Base-by-base conservation (phyloP, 2,329 filamentous ascomycete genomes). In the Aschersonia sp. region DNA sequence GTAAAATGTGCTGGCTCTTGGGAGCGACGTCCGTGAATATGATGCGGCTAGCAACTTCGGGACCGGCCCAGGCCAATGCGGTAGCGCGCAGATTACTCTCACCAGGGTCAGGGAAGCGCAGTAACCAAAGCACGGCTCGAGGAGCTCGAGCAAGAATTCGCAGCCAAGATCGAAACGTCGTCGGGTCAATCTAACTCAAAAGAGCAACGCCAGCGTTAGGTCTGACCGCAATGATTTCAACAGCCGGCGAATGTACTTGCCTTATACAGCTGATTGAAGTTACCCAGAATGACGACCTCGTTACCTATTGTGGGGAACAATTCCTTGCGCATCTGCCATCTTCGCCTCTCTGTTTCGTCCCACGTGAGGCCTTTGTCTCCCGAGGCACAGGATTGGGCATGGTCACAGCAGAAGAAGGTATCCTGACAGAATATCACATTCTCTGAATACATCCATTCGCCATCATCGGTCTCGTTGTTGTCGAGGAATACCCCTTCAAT, bases 261-360 rank as follows among this genome's bases (percentile, higher is more conserved):
- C 80, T 98, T 98, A 69, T 98, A 98, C 32, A 98, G 72, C 63
- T 98, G 92, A 60, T 98, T 98, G 67, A 98, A 98, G 64, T 98
- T 98, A 6, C 87, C 92, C 49, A 98, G 74, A 56, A 98, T 95
- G 56, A 98, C 81, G 22, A 80, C 77, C 60, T 95, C 83, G 57
- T 97, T 84, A 3, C 79, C 70, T 10, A 98, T 70, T 14, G 76
- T 72, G 0, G 92, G 92, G 58, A 98, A 98, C 40, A 98, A 67
- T 56, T 94, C 81, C 59, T 89, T 94, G 32, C 92, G 83, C 88
- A 97, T 95, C 54, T 77, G 74, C 90, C 92, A 97, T 52, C 92
- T 76, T 49, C 83, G 76, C 29, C 68, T 67, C 62, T 90, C 84
- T 64, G 97, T 90, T 48, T 87, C 80, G 48, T 84, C 77, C 92